Evolutionary conservation across 805 yeast species (phyloP).

Genomic region (Priceomyces carsonii): DNA sequence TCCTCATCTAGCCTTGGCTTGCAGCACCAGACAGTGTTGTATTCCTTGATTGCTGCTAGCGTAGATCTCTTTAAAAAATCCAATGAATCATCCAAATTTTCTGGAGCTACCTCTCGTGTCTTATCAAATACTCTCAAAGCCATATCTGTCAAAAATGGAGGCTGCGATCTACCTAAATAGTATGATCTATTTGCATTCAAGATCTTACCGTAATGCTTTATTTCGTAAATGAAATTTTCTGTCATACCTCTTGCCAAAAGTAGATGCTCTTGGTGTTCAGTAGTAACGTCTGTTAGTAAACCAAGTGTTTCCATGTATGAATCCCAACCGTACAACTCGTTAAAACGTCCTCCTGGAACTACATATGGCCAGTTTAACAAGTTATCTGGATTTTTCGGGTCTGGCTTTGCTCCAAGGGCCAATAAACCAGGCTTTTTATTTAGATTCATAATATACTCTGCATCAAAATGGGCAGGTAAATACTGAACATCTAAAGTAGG

Average conservation of each 20-base stretch:
- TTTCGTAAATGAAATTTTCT: conserved; percentile 88
- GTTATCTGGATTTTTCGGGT: conserved; percentile 52
- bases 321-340: conserved; percentile 98
- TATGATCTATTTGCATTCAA: conserved; percentile 92
- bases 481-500: conserved; percentile 76
- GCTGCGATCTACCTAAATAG: conserved; percentile 90
- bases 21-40: conserved; percentile 74
- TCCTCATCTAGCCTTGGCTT: conserved; percentile 69
- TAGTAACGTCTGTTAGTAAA: conserved; percentile 55
- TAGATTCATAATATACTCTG: conserved; percentile 73
- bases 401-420: conserved; percentile 70
- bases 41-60: conserved; percentile 83
- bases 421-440: conserved; percentile 84
- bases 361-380: conserved; percentile 78
- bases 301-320: conserved; percentile 92
- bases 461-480: conserved; percentile 72
- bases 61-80: conserved; percentile 67
- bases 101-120: conserved; percentile 48
- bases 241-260: conserved; percentile 88
- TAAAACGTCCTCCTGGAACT: conserved; percentile 97
- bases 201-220: conserved; percentile 86
- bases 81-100: conserved; percentile 38
- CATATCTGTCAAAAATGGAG: conserved; percentile 96
- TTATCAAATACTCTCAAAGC: conserved; percentile 66
- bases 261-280: conserved; percentile 41